Conservation (phyloP, 306 rosid species). For the Fragaria nilgerrensis region DNA sequence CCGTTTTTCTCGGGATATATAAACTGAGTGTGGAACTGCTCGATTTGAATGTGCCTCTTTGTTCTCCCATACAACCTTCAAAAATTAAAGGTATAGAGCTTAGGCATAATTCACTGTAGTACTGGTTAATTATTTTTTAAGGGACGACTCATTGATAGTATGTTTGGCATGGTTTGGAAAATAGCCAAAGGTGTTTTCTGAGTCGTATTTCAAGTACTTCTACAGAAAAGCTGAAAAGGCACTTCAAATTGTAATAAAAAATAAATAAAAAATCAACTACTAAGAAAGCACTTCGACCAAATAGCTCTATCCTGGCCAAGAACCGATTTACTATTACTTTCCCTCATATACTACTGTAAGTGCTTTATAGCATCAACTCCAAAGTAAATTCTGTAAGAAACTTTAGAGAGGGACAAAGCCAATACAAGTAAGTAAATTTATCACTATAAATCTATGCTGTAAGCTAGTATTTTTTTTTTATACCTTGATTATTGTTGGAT, state of each 20-base stretch:
- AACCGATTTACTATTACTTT: not conserved
- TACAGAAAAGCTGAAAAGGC: not conserved
- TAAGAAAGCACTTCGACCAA: not conserved
- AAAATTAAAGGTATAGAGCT: not conserved
- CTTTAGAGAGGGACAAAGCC: not conserved
- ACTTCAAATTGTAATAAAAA: not conserved
- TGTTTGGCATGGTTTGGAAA: not conserved
- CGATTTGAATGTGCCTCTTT: conserved; percentile 26
- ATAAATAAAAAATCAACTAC: not conserved
- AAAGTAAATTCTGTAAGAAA: not conserved
- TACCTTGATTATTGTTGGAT: conserved; percentile 65
- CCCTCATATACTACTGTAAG: not conserved
- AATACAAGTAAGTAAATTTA: not conserved
- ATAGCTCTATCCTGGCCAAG: not conserved
- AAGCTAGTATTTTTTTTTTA: not conserved
- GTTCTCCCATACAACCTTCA: conserved; percentile 61
- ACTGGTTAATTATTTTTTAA: not conserved
- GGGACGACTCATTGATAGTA: not conserved
- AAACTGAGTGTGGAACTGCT: conserved; percentile 47
- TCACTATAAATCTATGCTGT: too few relatives aligned
- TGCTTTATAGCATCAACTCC: not conserved
- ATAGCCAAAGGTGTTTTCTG: not conserved
- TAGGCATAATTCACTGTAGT: not conserved
- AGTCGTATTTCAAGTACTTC: not conserved
- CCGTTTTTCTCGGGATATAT: conserved; percentile 59